Evolutionary conservation across 495 filamentous ascomycete species (phyloP).

Genomic region (Pyrenopolyporus hunteri): DNA sequence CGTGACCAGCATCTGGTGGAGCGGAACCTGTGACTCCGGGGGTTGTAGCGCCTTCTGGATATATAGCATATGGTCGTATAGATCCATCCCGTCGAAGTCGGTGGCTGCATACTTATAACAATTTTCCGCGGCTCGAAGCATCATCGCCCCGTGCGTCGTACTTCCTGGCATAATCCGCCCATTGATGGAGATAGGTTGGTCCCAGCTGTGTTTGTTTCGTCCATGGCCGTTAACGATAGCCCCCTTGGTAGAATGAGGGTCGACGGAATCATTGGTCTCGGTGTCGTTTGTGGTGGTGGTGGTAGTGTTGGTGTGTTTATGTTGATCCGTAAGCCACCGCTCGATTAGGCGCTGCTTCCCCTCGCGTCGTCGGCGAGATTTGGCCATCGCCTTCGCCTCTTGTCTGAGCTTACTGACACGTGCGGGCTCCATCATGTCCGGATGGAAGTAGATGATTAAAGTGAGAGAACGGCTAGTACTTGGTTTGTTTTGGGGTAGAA

Average conservation of each 20-base stretch:
- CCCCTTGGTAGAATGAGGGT: background rate
- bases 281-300: too few relatives aligned
- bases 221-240: background rate
- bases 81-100: conserved; percentile 20
- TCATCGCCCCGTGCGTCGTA: conserved; percentile 1
- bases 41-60: background rate
- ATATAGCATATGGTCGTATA: conserved; percentile 10
- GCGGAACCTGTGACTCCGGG: background rate
- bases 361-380: background rate
- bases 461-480: too few relatives aligned
- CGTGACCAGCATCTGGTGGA: background rate
- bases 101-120: background rate
- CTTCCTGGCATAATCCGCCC: background rate
- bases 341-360: background rate
- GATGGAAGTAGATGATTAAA: too few relatives aligned
- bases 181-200: background rate
- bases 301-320: background rate
- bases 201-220: background rate
- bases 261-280: background rate
- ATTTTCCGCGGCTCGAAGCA: conserved; percentile 3
- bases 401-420: background rate
- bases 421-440: background rate
- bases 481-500: too few relatives aligned
- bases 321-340: conserved; percentile 1
- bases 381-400: conserved; percentile 15